Conservation (phyloP, 2,329 filamentous ascomycete species). For the Alternaria conjuncta region DNA sequence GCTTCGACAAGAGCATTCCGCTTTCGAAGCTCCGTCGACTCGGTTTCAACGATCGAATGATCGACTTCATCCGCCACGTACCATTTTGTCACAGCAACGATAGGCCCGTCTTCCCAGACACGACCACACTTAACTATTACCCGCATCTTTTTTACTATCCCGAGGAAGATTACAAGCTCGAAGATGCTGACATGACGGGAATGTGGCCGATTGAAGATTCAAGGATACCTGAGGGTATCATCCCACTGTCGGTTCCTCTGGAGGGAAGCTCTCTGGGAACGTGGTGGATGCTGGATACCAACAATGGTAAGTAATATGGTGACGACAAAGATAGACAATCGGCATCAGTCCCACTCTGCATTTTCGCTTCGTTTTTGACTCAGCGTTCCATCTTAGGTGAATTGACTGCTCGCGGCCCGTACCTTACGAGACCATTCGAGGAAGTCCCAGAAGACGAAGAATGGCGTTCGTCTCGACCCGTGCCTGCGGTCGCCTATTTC, state of each 20-base stretch:
- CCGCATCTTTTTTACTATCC: background rate
- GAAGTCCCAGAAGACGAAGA: conserved; percentile 3
- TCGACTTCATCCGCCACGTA: background rate
- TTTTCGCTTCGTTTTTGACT: background rate
- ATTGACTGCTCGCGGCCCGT: background rate
- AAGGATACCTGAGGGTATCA: background rate
- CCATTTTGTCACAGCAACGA: background rate
- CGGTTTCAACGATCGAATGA: background rate
- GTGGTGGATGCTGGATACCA: conserved; percentile 4
- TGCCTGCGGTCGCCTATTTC: background rate
- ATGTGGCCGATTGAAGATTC: background rate
- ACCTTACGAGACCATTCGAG: background rate
- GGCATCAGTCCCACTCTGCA: background rate
- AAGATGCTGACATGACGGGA: background rate
- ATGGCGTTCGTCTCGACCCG: background rate
- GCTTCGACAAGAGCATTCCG: background rate
- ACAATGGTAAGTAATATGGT: background rate
- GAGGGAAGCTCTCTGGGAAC: background rate
- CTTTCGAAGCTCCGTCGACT: background rate
- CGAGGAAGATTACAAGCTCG: background rate
- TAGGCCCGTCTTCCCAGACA: background rate
- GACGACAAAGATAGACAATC: background rate
- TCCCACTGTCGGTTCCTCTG: background rate
- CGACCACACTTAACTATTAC: background rate
- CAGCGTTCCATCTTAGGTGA: background rate